Percentiles rank a stretch among this genome's conserved stretches.
Conservation (phyloP, 1,139 yeast species). For the Taphrina betulina region DNA sequence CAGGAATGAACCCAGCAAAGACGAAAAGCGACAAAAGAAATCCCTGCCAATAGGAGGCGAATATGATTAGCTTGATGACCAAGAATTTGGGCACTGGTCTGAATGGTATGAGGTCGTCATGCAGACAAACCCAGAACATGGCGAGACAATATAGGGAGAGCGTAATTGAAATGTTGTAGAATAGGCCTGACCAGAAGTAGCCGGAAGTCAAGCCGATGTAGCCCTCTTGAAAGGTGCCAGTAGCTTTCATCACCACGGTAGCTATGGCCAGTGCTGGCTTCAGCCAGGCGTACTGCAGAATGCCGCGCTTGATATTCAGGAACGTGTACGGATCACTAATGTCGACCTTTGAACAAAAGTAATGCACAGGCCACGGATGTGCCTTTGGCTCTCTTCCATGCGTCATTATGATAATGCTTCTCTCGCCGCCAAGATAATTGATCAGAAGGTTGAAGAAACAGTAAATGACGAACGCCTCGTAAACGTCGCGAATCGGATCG, state of each 20-base stretch:
- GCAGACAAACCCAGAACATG: conserved; percentile 84
- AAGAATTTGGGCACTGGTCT: conserved; percentile 89
- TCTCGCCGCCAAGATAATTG: conserved; percentile 85
- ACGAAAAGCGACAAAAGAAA: conserved; percentile 63
- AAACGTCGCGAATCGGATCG: conserved; percentile 81
- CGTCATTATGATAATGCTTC: conserved; percentile 70
- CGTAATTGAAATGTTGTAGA: conserved; percentile 79
- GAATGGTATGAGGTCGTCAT: conserved; percentile 71
- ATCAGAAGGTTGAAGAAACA: conserved; percentile 84
- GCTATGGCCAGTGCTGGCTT: conserved; percentile 73
- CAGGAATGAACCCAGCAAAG: conserved; percentile 54
- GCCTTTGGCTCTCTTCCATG: conserved; percentile 71
- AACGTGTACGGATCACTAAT: conserved; percentile 84
- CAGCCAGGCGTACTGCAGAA: conserved; percentile 91
- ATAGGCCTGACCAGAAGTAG: conserved; percentile 64
- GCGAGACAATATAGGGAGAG: conserved; percentile 82
- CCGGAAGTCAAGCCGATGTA: conserved; percentile 53
- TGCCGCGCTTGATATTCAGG: conserved; percentile 74
- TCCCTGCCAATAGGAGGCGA: conserved; percentile 98
- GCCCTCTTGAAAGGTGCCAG: conserved; percentile 52
- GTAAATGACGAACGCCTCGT: conserved; percentile 90
- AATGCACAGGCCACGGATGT: conserved; percentile 59
- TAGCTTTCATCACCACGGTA: conserved; percentile 54
- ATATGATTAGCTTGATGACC: conserved; percentile 87
- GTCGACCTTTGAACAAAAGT: conserved; percentile 61